A percentile compares a stretch with the other conserved stretches of the same genome.
Conservation (phyloP, 1,284 basidiomycete species). For the Phylloporus sp. region DNA sequence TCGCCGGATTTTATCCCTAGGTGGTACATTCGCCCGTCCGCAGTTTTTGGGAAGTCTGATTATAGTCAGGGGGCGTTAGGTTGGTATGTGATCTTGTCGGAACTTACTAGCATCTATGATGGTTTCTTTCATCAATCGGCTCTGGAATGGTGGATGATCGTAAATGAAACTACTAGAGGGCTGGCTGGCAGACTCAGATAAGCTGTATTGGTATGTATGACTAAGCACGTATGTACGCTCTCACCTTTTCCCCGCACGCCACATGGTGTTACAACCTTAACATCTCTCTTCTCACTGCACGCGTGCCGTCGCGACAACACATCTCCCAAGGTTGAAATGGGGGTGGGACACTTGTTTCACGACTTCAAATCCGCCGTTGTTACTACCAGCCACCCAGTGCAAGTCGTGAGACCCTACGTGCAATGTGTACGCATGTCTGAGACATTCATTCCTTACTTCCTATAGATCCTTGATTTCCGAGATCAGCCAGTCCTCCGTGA, state of each 20-base stretch:
- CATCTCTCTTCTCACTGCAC: no score
- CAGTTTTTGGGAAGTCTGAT: conserved; percentile 75
- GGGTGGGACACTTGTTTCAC: no score
- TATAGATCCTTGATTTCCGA: conserved; percentile 4
- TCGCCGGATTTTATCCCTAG: conserved; percentile 75
- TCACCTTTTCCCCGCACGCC: conserved; percentile 2
- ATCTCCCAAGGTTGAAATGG: no score
- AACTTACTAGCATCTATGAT: conserved; percentile 36
- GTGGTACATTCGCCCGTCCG: conserved; percentile 75
- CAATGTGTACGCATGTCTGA: background rate
- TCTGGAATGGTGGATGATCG: background rate
- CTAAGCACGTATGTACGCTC: conserved; percentile 15
- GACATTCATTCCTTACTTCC: background rate
- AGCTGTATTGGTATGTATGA: no score
- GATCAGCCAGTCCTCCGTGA: background rate
- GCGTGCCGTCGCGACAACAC: no score
- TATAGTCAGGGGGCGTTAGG: conserved; percentile 1
- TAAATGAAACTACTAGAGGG: background rate
- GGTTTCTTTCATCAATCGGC: conserved; percentile 28
- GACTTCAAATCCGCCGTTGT: no score
- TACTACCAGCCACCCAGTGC: no score
- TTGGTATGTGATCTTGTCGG: background rate
- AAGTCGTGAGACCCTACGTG: no score
- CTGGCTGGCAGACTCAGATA: no score
- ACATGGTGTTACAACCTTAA: background rate